phyloP scores from a whole-genome alignment of 176 grass and related monocot species.

The Musa schizocarpa region DNA sequence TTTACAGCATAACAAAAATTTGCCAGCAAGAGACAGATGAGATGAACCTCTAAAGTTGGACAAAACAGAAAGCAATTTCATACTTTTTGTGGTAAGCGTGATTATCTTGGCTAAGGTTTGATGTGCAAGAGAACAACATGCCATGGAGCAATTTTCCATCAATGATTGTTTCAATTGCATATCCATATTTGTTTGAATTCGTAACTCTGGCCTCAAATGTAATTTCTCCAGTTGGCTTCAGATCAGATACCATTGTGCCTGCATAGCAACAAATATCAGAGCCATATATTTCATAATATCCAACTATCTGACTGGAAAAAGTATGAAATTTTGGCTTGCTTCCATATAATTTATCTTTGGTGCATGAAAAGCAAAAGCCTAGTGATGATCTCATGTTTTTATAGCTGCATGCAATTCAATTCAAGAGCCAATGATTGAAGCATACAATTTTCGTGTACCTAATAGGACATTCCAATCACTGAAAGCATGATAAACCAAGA shows the following conservation, averaged over 20 bases:
- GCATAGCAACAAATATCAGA: neutral
- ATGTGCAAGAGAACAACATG: slow-evolving; percentile 25
- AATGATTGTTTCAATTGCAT: slow-evolving; percentile 23
- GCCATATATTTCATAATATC: neutral
- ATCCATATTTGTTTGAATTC: slow-evolving; percentile 16
- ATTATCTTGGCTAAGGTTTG: slow-evolving; percentile 1
- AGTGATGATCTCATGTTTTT: neutral
- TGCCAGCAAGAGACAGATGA: neutral
- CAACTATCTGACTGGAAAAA: neutral
- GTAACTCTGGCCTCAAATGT: slow-evolving; percentile 21
- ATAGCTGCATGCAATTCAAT: neutral
- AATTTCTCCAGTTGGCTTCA: slow-evolving; percentile 1
- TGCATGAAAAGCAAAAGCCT: neutral
- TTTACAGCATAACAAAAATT: neutral
- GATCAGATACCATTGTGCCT: slow-evolving; percentile 4
- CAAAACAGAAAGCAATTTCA: neutral
- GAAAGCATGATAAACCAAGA: neutral
- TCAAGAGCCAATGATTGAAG: too few species aligned
- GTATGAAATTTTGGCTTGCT: neutral
- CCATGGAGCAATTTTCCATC: slow-evolving; percentile 26
- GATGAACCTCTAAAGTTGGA: neutral
- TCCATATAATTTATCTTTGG: neutral
- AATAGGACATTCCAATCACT: neutral
- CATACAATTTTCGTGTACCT: neutral
- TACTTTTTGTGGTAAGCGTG: slow-evolving; percentile 14